Evolutionary conservation across 495 filamentous ascomycete genomes (phyloP).

Genomic region (Xylona heveae): DNA sequence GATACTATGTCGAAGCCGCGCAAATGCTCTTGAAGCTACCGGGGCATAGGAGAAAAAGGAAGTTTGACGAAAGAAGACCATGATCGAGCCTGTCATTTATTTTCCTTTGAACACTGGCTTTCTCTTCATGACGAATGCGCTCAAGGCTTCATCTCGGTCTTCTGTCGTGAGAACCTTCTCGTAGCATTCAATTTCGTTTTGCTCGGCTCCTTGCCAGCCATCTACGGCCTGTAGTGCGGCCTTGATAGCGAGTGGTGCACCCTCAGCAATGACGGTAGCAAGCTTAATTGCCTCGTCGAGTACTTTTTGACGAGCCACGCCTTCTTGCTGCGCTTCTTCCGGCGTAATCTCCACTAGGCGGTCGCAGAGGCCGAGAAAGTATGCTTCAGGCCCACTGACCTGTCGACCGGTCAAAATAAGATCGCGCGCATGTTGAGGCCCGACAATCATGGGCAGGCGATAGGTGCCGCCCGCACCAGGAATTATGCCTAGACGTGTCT

Average conservation of each 20-base stretch:
- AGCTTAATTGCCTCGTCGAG: slow-evolving; percentile 55
- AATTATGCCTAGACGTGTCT: slow-evolving; percentile 80
- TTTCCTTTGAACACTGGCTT: slow-evolving; percentile 60
- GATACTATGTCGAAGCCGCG: no score
- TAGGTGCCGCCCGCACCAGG: slow-evolving; percentile 88
- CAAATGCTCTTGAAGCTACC: no score
- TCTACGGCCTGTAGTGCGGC: slow-evolving; percentile 58
- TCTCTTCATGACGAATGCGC: slow-evolving; percentile 78
- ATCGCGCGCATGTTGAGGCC: slow-evolving; percentile 52
- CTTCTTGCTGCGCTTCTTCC: slow-evolving; percentile 24
- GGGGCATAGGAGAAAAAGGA: no score
- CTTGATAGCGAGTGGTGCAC: slow-evolving; percentile 59
- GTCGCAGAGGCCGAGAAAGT: slow-evolving; percentile 66
- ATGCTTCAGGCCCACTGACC: slow-evolving; percentile 58
- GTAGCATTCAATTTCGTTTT: slow-evolving; percentile 65
- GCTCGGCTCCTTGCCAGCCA: slow-evolving; percentile 12
- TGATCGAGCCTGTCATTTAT: slow-evolving; percentile 9
- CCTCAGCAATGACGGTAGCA: slow-evolving; percentile 65
- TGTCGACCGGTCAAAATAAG: slow-evolving; percentile 69
- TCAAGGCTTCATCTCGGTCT: slow-evolving; percentile 70
- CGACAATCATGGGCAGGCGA: slow-evolving; percentile 58
- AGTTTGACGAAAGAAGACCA: no score
- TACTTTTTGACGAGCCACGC: slow-evolving; percentile 37
- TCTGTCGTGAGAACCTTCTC: slow-evolving; percentile 56
- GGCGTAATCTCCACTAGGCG: slow-evolving; percentile 52